These are phyloP conservation scores for Biscogniauxia sp. DNA, from an alignment of 2,329 filamentous ascomycete genomes.

Conservation along the genomic window DNA sequence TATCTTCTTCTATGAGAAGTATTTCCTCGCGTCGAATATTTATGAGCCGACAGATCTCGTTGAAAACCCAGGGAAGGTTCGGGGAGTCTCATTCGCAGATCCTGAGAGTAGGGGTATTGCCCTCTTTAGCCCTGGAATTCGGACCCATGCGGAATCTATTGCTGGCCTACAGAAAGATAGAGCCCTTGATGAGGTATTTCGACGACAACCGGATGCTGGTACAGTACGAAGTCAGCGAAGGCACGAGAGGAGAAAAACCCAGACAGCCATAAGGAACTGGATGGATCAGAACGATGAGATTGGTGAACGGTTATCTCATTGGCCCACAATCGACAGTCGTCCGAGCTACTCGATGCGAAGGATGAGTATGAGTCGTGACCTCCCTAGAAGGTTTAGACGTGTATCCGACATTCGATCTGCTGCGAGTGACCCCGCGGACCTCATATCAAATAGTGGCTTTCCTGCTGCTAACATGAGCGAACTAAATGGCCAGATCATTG, in stretches of 20 bases:
- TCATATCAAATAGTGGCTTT: constrained; percentile 46
- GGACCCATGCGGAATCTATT: constrained; percentile 81
- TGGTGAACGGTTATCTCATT: constrained; percentile 45
- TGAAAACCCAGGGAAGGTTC: constrained; percentile 60
- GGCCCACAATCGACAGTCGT: constrained; percentile 47
- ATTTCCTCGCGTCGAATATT: constrained; percentile 70
- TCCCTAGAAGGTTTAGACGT: constrained; percentile 45
- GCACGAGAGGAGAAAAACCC: constrained; percentile 68
- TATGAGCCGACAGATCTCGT: constrained; percentile 84
- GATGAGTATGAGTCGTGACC: constrained; percentile 51
- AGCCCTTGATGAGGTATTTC: constrained; percentile 88
- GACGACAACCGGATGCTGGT: constrained; percentile 64
- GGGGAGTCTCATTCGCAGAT: constrained; percentile 57
- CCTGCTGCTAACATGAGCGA: constrained; percentile 27
- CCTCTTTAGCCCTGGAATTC: constrained; percentile 70
- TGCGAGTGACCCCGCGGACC: constrained; percentile 63
- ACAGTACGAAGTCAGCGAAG: constrained; percentile 58
- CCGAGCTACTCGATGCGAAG: constrained; percentile 49
- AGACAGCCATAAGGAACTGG: constrained; percentile 83
- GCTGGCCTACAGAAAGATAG: constrained; percentile 86
- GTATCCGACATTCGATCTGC: constrained; percentile 58
- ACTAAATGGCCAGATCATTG: constrained; percentile 39
- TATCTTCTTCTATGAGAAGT: constrained; percentile 84
- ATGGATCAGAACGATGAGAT: constrained; percentile 70
- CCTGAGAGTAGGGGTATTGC: constrained; percentile 55